Percentiles rank a stretch among this genome's conserved stretches.
These are phyloP conservation scores for Pseudonitzschia pungens DNA, from an alignment of 108 stramenopile species.

Conservation along the genomic window DNA sequence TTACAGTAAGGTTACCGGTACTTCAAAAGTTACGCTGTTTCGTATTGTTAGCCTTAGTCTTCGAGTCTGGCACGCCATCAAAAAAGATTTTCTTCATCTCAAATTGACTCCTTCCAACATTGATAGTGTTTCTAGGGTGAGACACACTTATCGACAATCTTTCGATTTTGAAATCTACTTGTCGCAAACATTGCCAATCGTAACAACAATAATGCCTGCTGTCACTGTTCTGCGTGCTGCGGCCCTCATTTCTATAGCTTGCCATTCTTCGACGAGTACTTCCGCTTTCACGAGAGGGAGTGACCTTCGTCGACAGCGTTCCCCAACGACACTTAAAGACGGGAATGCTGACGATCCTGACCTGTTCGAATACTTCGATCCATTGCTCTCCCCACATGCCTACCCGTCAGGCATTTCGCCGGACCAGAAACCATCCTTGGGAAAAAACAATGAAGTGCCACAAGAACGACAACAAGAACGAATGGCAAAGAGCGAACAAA, in stretches of 20 bases:
- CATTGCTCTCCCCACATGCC: constrained; percentile 71
- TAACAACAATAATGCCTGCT: neutral
- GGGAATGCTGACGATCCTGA: constrained; percentile 27
- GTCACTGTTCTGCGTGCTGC: neutral
- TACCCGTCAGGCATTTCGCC: constrained; percentile 69
- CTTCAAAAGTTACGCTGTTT: too few species aligned
- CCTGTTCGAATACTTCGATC: constrained; percentile 73
- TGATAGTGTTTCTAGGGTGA: too few species aligned
- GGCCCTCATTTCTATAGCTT: neutral
- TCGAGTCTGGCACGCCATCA: too few species aligned
- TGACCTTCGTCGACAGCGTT: neutral
- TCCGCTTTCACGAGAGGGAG: neutral
- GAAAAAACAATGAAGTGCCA: constrained; percentile 8
- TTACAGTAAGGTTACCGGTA: too few species aligned
- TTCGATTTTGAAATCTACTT: too few species aligned
- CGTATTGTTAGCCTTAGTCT: too few species aligned
- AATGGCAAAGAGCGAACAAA: neutral
- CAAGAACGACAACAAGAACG: neutral
- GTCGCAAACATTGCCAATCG: too few species aligned
- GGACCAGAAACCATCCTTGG: constrained; percentile 6
- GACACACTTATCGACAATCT: too few species aligned
- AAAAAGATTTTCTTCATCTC: too few species aligned
- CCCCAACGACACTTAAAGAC: neutral
- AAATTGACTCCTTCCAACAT: too few species aligned
- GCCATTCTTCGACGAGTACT: neutral